A percentile compares a stretch with the other conserved stretches of the same genome.
phyloP scores from a whole-genome alignment of 306 rosid genomes.

The Mimosa pudica region DNA sequence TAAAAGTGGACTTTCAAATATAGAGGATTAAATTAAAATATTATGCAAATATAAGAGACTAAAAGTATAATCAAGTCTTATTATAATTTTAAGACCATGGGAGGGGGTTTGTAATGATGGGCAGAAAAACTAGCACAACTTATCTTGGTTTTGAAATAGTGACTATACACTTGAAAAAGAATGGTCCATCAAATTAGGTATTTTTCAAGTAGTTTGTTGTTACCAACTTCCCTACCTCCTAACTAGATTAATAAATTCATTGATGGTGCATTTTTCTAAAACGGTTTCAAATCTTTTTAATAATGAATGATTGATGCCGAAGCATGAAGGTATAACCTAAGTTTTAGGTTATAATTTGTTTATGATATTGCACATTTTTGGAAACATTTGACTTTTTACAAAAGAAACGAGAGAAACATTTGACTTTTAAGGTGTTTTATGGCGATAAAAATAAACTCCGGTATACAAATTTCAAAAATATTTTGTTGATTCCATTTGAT shows the following conservation, averaged over 20 bases:
- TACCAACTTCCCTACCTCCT: not conserved
- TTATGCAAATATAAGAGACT: no score
- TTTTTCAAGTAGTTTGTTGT: not conserved
- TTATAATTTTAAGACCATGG: no score
- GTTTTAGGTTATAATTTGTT: not conserved
- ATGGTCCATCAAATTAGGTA: not conserved
- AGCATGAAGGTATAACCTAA: not conserved
- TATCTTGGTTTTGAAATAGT: not conserved
- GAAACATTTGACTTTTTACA: not conserved
- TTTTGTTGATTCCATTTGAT: not conserved
- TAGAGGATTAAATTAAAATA: no score
- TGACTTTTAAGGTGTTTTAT: not conserved
- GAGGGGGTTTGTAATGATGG: no score
- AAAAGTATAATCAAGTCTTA: no score
- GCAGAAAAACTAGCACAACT: not conserved
- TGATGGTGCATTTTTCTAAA: not conserved
- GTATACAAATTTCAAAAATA: no score
- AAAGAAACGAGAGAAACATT: no score
- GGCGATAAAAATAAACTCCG: not conserved
- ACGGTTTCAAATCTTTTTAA: not conserved
- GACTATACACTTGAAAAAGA: not conserved
- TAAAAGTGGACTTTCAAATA: no score
- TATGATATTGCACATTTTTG: not conserved
- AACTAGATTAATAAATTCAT: not conserved
- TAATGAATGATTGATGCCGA: not conserved